Percentiles rank a stretch among this genome's conserved stretches.
phyloP scores from a whole-genome alignment of 768 basidiomycete genomes.

The Candolleomyces eurysporus region DNA sequence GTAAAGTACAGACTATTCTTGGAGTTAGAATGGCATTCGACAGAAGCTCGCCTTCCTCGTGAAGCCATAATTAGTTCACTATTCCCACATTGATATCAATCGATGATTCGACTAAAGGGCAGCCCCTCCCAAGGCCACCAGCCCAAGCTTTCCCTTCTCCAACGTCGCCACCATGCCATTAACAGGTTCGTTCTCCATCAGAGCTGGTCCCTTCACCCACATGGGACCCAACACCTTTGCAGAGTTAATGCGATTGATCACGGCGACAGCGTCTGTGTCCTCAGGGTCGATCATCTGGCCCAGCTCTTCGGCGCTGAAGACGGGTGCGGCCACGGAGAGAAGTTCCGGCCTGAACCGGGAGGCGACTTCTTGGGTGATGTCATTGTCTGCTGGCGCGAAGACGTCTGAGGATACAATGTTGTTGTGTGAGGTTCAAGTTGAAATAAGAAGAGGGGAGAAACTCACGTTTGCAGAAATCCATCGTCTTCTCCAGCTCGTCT shows the following conservation, averaged over 20 bases:
- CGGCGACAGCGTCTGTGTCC: conserved; percentile 16
- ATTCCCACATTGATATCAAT: neutral
- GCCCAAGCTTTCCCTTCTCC: conserved; percentile 14
- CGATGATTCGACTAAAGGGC: neutral
- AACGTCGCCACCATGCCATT: conserved; percentile 14
- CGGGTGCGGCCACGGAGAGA: conserved; percentile 18
- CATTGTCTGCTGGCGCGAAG: conserved; percentile 23
- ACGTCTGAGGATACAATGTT: conserved; percentile 13
- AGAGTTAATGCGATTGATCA: conserved; percentile 17
- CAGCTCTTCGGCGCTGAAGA: conserved; percentile 23
- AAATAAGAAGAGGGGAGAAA: neutral
- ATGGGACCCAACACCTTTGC: conserved; percentile 15
- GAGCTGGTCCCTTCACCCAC: conserved; percentile 14
- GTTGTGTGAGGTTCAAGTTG: neutral
- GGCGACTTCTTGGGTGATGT: conserved; percentile 22
- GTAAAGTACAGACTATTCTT: too few relatives aligned
- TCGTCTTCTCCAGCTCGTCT: conserved; percentile 47
- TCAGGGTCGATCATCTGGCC: conserved; percentile 10
- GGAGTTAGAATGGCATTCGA: too few relatives aligned
- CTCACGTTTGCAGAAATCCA: conserved; percentile 24
- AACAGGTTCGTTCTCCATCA: conserved; percentile 15
- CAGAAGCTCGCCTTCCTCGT: too few relatives aligned
- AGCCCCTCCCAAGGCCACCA: neutral
- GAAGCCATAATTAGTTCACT: neutral
- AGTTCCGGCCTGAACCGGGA: conserved; percentile 21